These are phyloP conservation scores for Candida chilensis DNA, from an alignment of 805 yeast species.

Conservation along the genomic window DNA sequence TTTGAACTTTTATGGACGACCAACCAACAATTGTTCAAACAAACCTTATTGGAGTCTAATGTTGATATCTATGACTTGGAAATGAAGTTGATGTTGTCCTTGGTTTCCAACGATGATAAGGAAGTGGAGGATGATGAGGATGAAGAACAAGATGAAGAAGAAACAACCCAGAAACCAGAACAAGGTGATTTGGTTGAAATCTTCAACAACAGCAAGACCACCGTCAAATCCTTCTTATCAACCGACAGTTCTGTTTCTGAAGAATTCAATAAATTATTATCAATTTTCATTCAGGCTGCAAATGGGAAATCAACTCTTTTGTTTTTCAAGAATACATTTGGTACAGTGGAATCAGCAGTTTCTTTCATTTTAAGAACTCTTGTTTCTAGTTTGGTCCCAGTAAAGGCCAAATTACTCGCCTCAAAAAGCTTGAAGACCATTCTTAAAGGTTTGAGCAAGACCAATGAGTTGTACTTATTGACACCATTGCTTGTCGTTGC, in stretches of 20 bases:
- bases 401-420: constrained; percentile 42
- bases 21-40: constrained; percentile 11
- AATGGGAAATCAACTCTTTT: constrained; percentile 7
- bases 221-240: constrained; percentile 21
- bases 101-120: constrained; percentile 5
- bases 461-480: no score
- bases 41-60: constrained; percentile 8
- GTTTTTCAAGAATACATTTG: constrained; percentile 23
- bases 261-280: constrained; percentile 31
- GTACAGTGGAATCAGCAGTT: constrained; percentile 30
- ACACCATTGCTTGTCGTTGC: no score
- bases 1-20: constrained; percentile 13
- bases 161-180: constrained; percentile 6
- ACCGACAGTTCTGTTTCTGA: constrained; percentile 14
- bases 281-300: constrained; percentile 35
- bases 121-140: constrained; percentile 13
- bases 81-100: constrained; percentile 15
- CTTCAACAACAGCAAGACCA: constrained; percentile 7
- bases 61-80: constrained; percentile 23
- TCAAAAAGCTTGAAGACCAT: constrained; percentile 27
- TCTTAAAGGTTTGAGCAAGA: constrained; percentile 23
- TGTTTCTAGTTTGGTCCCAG: constrained; percentile 50
- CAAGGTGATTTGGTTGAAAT: constrained; percentile 1
- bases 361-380: constrained; percentile 53
- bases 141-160: constrained; percentile 10